phyloP scores from a whole-genome alignment of 2,329 filamentous ascomycete species.

The Paradendryphiella salina region DNA sequence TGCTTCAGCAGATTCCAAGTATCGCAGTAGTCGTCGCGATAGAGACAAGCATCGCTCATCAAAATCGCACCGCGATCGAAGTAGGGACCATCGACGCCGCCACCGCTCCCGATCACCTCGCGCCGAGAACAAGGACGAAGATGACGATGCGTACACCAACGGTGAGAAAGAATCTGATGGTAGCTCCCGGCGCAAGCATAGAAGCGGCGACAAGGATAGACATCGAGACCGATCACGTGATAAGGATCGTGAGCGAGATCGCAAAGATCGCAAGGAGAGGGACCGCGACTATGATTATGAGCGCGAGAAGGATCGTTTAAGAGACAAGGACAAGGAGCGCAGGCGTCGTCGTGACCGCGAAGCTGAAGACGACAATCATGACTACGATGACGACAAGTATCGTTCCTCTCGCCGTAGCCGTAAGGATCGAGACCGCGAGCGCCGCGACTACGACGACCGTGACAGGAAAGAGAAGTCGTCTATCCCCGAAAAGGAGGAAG shows the following conservation, averaged over 20 bases:
- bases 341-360: conserved; percentile 57
- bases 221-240: conserved; percentile 38
- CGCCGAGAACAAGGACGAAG: conserved; percentile 35
- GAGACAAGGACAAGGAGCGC: conserved; percentile 48
- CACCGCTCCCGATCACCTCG: conserved; percentile 49
- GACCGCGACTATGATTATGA: conserved; percentile 52
- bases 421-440: conserved; percentile 49
- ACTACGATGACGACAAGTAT: conserved; percentile 47
- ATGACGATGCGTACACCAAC: conserved; percentile 37
- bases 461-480: conserved; percentile 26
- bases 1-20: conserved; percentile 63
- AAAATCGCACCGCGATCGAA: conserved; percentile 53
- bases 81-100: conserved; percentile 50
- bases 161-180: conserved; percentile 34
- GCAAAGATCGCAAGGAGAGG: conserved; percentile 54
- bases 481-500: conserved; percentile 21
- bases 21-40: conserved; percentile 61
- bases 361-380: conserved; percentile 40
- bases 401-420: conserved; percentile 50
- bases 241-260: conserved; percentile 40
- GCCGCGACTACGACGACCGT: conserved; percentile 26
- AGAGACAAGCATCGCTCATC: conserved; percentile 51
- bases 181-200: conserved; percentile 44
- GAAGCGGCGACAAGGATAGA: conserved; percentile 44
- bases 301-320: conserved; percentile 39